phyloP scores from a whole-genome alignment of 2,329 filamentous ascomycete genomes.

The Epichloe coenophiala region DNA sequence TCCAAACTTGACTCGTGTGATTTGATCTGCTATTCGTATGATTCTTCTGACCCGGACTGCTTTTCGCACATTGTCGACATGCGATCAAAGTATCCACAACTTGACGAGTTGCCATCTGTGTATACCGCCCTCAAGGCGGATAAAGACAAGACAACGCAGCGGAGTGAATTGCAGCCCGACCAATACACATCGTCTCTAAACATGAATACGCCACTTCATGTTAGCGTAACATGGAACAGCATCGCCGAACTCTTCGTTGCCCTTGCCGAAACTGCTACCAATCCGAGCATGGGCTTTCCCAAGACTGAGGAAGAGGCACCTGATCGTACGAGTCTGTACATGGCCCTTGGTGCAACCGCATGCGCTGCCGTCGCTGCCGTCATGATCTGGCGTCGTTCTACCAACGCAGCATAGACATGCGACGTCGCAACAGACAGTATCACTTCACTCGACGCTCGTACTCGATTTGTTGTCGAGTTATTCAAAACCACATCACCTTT shows the following conservation, averaged over 20 bases:
- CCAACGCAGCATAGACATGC: conserved; percentile 26
- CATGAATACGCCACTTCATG: conserved; percentile 85
- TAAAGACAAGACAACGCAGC: conserved; percentile 90
- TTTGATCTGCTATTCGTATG: conserved; percentile 87
- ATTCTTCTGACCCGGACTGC: conserved; percentile 91
- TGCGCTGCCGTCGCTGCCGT: conserved; percentile 50
- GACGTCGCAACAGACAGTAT: conserved; percentile 14
- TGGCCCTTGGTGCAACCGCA: conserved; percentile 63
- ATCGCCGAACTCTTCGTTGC: conserved; percentile 89
- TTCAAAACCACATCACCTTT: neutral
- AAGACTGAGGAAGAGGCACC: conserved; percentile 76
- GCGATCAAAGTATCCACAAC: conserved; percentile 63
- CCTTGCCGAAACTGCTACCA: conserved; percentile 82
- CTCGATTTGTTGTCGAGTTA: neutral
- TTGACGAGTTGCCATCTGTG: conserved; percentile 80
- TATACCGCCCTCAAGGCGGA: conserved; percentile 94
- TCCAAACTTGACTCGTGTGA: conserved; percentile 86
- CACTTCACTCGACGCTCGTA: conserved; percentile 13
- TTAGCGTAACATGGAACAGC: conserved; percentile 86
- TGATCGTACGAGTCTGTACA: conserved; percentile 73
- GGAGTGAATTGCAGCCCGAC: conserved; percentile 81
- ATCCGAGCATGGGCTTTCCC: conserved; percentile 77
- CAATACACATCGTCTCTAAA: conserved; percentile 74
- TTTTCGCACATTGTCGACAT: conserved; percentile 84
- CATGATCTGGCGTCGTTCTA: conserved; percentile 51